Base-by-base conservation (phyloP, 163 green algal species). In the Picocystis sp. region DNA sequence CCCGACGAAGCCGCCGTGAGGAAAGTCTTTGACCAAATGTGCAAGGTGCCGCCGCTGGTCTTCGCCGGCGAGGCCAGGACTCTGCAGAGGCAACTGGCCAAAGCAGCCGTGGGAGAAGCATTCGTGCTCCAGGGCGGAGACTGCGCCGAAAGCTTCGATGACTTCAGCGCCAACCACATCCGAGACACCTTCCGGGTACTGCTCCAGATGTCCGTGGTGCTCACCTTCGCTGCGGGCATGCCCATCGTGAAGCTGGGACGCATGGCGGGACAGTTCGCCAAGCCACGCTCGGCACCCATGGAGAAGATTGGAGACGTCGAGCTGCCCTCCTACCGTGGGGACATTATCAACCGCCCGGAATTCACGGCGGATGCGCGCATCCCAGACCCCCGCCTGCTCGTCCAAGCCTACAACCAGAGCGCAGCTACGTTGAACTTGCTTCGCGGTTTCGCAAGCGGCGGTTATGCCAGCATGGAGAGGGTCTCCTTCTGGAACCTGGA, bases 291-390 rank as follows among this genome's bases (percentile, higher is more conserved):
- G 9, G 55, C 55, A 29, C 46, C 65, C 51, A 68, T 71, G 13
- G 86, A 94, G 74, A 78, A 62, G 35, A 72, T 80, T 21, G 72
- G 81, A 53, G 81, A 73, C 43, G 67, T 83, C 2, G 64, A 68
- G 25, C 73, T 95, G 33, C 85, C 87, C 15, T 81, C 68, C 22
- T 95, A 95, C 78, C 73, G 87, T 25, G 89, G 90, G 2, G 90
- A 99, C 77, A 99, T 95, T 74, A 94, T 99, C 75, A 99, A 99
- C 63, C 81, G 74, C 3, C 76, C 83, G 15, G 90, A 94, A 53
- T 94, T 93, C 66, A 92, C 76, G 0, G 6, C 57, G 1, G 77
- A 89, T 49, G 81, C 89, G 2, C 80, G 90, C 58, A 43, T 94
- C 2, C 89, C 86, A 33, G 73, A 95, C 71, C 90, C 90, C 5